Evolutionary conservation across 2,329 filamentous ascomycete genomes (phyloP).

Genomic region (Botryosphaeria agaves): DNA sequence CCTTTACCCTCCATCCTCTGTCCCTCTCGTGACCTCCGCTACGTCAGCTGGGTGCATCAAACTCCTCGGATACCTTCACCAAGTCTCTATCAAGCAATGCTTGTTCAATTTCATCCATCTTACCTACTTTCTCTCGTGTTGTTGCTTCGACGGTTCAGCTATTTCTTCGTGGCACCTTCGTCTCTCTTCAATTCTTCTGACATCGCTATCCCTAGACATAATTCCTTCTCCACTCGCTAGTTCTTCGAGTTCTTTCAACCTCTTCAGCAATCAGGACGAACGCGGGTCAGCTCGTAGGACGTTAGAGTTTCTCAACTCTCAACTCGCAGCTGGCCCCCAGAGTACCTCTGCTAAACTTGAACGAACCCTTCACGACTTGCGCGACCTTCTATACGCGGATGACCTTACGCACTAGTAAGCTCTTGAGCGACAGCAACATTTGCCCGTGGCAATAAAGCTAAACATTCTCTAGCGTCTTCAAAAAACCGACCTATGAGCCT

Average conservation of each 20-base stretch:
- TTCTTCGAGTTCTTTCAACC: conserved; percentile 19
- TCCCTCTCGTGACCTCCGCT: no score
- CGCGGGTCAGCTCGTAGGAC: conserved; percentile 32
- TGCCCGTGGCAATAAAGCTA: not conserved
- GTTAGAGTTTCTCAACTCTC: conserved; percentile 53
- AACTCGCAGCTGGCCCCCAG: conserved; percentile 41
- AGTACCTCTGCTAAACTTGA: conserved; percentile 49
- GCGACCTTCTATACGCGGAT: conserved; percentile 55
- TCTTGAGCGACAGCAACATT: not conserved
- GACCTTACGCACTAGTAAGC: conserved; percentile 43
- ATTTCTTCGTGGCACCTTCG: no score
- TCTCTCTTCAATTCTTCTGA: conserved; percentile 1
- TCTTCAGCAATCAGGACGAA: conserved; percentile 23
- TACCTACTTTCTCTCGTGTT: no score
- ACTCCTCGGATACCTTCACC: no score
- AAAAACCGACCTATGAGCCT: not conserved
- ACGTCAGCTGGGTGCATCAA: no score
- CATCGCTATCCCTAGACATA: conserved; percentile 19
- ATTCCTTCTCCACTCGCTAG: conserved; percentile 26
- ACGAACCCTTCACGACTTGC: conserved; percentile 55
- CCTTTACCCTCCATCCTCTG: no score
- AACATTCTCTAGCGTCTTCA: conserved; percentile 1
- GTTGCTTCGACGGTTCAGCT: no score
- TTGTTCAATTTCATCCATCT: no score
- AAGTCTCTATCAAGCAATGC: no score